Base-by-base conservation (phyloP, 2,329 filamentous ascomycete species). In the Pyrenochaeta sp. region DNA sequence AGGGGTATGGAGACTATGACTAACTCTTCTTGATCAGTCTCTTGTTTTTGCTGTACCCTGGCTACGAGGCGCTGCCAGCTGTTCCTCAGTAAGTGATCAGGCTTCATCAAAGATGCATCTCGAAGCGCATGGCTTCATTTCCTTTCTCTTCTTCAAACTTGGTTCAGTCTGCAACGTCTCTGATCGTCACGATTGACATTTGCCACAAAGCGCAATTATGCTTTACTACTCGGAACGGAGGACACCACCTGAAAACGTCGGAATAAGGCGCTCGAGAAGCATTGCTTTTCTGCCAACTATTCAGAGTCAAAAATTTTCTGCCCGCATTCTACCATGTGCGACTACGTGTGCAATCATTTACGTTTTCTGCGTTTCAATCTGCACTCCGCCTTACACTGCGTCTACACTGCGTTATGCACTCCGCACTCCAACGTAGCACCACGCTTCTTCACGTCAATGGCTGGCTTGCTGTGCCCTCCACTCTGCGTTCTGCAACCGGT, bases 401-500 rank as follows among this genome's bases (percentile, higher is more conserved):
- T 57, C 7, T 64, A 47, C 54, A 53, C 53, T 24, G 51, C 56
- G 53, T 55, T 10, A 49, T 61, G 61, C 63, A 61, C 61, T 58
- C 58, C 54, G 56, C 58, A 64, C 46, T 58, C 8, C 45, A 49
- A 46, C 52, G 36, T 44, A 55, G 30, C 50, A 61, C 59, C 47
- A 59, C 59, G 53, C 53, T 55, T 54, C 52, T 22, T 52, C 15
- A n/a, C 53, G 43, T 50, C 22, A 56, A 40, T 53, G 54, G 50
- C 39, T 44, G 43, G 44, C 36, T 28, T 43, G 28, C 6, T 30
- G 4, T n/a, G 10, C 19, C 10, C 43, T 24, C 37, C 36, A 13
- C 32, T 36, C 24, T n/a, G 34, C 49, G 49, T 36, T 51, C 27
- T 56, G 52, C 57, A 60, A 37, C 37, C 30, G 19, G 42, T 63